Percentiles rank a stretch among this genome's conserved stretches.
phyloP scores from a whole-genome alignment of 176 grass and related monocot species.

The Carex pumila region DNA sequence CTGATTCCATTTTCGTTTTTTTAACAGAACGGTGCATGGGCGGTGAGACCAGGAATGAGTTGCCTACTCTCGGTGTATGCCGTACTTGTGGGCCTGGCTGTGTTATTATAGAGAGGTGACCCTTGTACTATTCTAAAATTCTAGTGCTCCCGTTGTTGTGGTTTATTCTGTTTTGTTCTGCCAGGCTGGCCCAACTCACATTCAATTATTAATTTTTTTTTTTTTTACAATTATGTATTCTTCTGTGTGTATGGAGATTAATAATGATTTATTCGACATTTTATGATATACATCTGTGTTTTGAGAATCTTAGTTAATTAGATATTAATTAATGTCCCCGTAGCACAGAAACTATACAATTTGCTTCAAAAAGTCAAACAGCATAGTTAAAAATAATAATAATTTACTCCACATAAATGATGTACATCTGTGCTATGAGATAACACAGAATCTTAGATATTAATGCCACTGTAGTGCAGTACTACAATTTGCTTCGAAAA shows the following conservation, averaged over 20 bases:
- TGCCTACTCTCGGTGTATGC: conserved; percentile 5
- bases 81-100: neutral
- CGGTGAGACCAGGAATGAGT: neutral
- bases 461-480: neutral
- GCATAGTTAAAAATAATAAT: neutral
- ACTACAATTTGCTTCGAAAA: neutral
- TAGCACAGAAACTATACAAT: neutral
- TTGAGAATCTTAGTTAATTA: neutral
- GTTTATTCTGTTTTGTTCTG: neutral
- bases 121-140: neutral
- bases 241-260: neutral
- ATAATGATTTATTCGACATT: neutral
- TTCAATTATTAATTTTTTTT: conserved; percentile 10
- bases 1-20: neutral
- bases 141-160: neutral
- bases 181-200: conserved; percentile 1
- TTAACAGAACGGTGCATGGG: neutral
- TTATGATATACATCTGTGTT: neutral
- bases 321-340: neutral
- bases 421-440: neutral
- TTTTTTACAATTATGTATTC: neutral
- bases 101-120: conserved; percentile 6
- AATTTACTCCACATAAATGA: neutral
- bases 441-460: neutral
- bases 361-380: neutral